A percentile compares a stretch with the other conserved stretches of the same genome.
These are phyloP conservation scores for Alnus glutinosa DNA, from an alignment of 306 rosid genomes.

Conservation along the genomic window DNA sequence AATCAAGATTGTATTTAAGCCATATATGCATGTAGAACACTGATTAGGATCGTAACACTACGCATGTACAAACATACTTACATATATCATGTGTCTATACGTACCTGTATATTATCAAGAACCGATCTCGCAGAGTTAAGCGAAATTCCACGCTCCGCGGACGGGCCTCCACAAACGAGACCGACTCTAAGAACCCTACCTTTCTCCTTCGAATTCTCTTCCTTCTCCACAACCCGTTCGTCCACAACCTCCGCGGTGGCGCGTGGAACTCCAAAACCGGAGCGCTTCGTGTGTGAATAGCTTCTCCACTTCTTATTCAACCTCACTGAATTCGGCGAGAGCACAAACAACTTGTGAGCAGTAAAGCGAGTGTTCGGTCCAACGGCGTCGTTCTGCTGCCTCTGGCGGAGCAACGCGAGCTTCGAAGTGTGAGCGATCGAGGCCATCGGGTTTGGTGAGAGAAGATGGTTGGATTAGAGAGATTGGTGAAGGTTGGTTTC, in stretches of 20 bases:
- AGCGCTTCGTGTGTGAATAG: constrained; percentile 4
- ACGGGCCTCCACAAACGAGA: constrained; percentile 88
- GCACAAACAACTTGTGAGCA: neutral
- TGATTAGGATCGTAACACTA: no score
- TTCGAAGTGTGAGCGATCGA: constrained; percentile 25
- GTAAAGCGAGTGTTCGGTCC: neutral
- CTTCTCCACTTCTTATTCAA: constrained; percentile 14
- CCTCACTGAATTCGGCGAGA: constrained; percentile 15
- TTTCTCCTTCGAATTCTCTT: constrained; percentile 16
- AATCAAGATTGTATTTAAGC: no score
- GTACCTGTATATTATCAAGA: constrained; percentile 83
- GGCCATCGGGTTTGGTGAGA: constrained; percentile 30
- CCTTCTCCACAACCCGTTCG: constrained; percentile 30
- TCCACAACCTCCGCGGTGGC: constrained; percentile 36
- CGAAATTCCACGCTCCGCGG: constrained; percentile 97
- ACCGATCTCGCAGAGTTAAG: constrained; percentile 93
- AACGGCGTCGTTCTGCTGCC: constrained; percentile 2
- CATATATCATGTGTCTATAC: neutral
- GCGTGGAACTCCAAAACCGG: constrained; percentile 25
- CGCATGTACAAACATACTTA: no score
- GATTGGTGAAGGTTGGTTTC: neutral
- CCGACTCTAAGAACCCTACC: constrained; percentile 64
- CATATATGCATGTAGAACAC: no score
- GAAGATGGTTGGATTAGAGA: neutral
- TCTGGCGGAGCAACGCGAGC: constrained; percentile 18